A percentile compares a stretch with the other conserved stretches of the same genome.
These are phyloP conservation scores for Malus fusca DNA, from an alignment of 306 rosid genomes.

Conservation along the genomic window DNA sequence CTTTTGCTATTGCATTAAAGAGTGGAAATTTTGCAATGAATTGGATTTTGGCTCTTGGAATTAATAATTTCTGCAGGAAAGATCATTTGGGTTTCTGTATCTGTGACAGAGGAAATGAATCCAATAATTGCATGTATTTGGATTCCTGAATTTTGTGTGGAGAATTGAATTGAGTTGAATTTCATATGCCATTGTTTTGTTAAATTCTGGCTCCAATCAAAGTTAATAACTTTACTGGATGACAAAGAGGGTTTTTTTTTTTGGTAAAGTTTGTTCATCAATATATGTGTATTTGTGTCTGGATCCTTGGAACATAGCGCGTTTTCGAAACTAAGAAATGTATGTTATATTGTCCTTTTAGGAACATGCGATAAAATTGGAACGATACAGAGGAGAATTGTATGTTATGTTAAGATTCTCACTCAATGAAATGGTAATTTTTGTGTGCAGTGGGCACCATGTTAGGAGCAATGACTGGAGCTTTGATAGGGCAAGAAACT, in stretches of 20 bases:
- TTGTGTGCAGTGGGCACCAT: slow-evolving; percentile 78
- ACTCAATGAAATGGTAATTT: slow-evolving; percentile 4
- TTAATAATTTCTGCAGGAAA: background rate
- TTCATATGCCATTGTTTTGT: slow-evolving; percentile 20
- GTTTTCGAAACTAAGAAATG: background rate
- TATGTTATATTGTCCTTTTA: background rate
- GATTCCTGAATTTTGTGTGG: slow-evolving; percentile 6
- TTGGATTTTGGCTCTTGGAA: background rate
- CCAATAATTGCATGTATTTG: background rate
- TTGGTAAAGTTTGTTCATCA: background rate
- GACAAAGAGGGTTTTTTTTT: background rate
- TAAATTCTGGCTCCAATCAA: slow-evolving; percentile 7
- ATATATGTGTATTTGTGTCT: background rate
- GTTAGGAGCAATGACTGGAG: slow-evolving; percentile 95
- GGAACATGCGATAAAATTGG: background rate
- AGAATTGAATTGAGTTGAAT: slow-evolving; percentile 1
- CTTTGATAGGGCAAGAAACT: slow-evolving; percentile 98
- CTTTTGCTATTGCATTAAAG: background rate
- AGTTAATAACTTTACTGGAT: background rate
- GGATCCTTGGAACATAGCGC: background rate
- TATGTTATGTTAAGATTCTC: background rate
- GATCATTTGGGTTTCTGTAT: background rate
- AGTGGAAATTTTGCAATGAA: background rate
- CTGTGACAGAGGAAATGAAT: background rate
- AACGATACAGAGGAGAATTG: background rate